Base-by-base conservation (phyloP, 2,329 filamentous ascomycete genomes). In the Pseudophaeomoniella oleicola region DNA sequence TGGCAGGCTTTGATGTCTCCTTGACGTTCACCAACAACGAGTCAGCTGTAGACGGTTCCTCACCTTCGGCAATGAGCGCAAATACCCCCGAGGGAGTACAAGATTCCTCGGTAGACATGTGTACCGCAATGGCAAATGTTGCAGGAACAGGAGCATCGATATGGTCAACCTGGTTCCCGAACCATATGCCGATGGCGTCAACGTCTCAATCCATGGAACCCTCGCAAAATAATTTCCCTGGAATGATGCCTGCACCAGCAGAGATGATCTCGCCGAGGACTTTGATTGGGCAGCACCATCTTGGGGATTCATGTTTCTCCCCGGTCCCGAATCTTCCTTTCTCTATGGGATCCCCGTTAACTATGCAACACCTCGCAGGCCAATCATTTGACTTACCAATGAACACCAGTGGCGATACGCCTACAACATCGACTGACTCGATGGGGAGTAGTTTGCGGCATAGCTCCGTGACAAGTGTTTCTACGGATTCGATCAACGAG, bases 51-150 rank as follows among this genome's bases (percentile, higher is more conserved):
- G 88, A 94, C 50, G 86, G 82, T 40, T 96, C 90, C 9, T 96
- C 90, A 11, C 90, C 90, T 12, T 96, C 90, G 5, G 86, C 86
- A 33, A 88, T 96, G 56, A 96, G 88, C 63, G 93, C 84, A 31
- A 84, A 83, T 40, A 96, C 87, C 59, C 87, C 92, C 52, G 88
- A 82, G 55, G 83, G 80, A 35, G 82, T 87, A 56, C 92, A 84
- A 58, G 90, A 96, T 54, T 76, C 86, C 41, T 86, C 94, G 79
- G 67, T 90, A 39, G 86, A 94, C 57, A 84, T 83, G 4, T 53
- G 54, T 33, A 39, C 40, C 34, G 42, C 38, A 37, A 42, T 44
- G 38, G 41, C 44, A 32, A 46, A 48, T 34, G 35, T 39, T 18
- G 22, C 34, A 11, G 35, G 41, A 75, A 74, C 64, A 2, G 63